Base-by-base conservation (phyloP, 164 flowering plant genomes). In the Cinnamomum micranthum region DNA sequence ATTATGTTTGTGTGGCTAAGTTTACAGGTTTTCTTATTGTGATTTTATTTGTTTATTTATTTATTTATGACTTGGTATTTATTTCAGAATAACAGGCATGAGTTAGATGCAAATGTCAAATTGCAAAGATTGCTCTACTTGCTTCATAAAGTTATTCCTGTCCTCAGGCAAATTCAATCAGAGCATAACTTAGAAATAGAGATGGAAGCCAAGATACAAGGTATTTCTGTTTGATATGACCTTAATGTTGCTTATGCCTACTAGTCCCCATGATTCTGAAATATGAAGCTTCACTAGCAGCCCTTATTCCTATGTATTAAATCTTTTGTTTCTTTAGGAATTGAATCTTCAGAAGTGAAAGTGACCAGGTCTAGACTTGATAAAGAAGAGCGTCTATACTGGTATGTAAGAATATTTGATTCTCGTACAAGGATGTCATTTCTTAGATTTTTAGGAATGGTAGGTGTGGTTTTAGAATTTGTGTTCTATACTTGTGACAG, bases 341-440 rank as follows among this genome's bases (percentile, higher is more conserved):
- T 76, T 10, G 70, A 62, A 63, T 23, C 73, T 13, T 23, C 50
- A 10, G 78, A 76, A 64, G 24, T 76, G 69, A 47, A 88, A 71
- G 70, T 90, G 20, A 69, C 59, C 19, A 74, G 70, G 79, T 73
- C 86, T 71, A 65, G 76, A 69, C 85, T 87, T 81, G 87, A 83
- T 63, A 84, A 87, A 65, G 91, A 86, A 79, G 97, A 92, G 68
- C 81, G 92, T 70, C 75, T 83, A 33, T 92, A 82, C 82, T 92
- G 97, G 97, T 92, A 90, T 65, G 65, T 22, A n/a, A 67, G 47
- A 4, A 67, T 67, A 35, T 24, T 64, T 20, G 23, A 11, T 24
- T 64, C 28, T 64, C 3, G 20, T 64, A 11, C 20, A 11, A 11
- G 15, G 67, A 64, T 64, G 15, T 3, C 11, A 64, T 13, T 2